These are phyloP conservation scores for Acanthamoeba culbertsoni DNA, from an alignment of 208 protist species.

Conservation along the genomic window DNA sequence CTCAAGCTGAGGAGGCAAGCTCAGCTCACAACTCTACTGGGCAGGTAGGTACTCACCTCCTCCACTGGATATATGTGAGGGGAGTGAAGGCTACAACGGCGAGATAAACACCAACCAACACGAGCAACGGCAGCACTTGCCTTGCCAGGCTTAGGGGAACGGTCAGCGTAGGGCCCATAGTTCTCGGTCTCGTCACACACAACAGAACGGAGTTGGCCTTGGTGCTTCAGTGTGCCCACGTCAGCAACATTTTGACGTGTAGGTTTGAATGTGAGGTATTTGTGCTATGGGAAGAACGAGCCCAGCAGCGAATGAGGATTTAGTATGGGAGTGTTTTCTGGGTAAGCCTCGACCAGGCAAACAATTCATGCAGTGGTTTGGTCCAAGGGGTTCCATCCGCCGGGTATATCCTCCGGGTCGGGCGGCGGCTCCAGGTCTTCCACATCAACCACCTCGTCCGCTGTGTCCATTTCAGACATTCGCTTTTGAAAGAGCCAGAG, in stretches of 20 bases:
- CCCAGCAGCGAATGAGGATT: not conserved
- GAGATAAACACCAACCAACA: no score
- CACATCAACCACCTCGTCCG: not conserved
- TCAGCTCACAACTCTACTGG: not conserved
- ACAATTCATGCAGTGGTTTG: not conserved
- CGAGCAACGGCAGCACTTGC: no score
- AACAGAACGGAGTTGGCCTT: no score
- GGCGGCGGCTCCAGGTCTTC: constrained; percentile 51
- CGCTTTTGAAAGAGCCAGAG: constrained; percentile 20
- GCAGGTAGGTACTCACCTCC: no score
- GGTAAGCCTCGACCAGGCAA: not conserved
- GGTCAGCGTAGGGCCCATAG: no score
- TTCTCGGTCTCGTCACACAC: no score
- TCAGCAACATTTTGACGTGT: no score
- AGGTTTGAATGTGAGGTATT: no score
- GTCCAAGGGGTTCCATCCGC: constrained; percentile 50
- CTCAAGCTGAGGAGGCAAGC: not conserved
- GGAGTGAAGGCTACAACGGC: no score
- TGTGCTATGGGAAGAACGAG: no score
- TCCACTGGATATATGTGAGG: not conserved
- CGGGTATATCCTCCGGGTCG: constrained; percentile 35
- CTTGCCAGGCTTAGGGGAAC: no score
- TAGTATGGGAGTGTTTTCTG: not conserved
- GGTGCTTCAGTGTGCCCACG: no score
- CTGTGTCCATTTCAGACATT: not conserved